Evolutionary conservation across 208 protist genomes (phyloP), one percentile per base, ranked within the genome.

Genomic region (Novymonas esmeraldas): DNA sequence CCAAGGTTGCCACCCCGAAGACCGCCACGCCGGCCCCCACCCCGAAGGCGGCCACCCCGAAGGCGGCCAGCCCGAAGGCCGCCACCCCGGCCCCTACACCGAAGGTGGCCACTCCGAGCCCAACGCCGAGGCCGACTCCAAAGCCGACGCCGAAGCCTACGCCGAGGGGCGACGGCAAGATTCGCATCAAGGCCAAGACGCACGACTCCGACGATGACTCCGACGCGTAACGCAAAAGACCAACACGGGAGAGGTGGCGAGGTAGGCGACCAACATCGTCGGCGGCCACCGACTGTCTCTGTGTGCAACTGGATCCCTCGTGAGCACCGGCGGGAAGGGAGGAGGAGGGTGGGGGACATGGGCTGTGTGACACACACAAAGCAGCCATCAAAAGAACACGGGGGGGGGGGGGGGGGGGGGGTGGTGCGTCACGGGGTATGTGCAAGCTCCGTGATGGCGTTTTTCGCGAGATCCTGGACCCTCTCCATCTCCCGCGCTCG

Each of bases 171-270:
- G 58, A 71, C 28, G 61, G 60, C 10, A 58, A 55, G 28, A 64
- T 73, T 58, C 42, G 28, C 20, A 73, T 64, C 33, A 39, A 68
- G 14, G 20, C 56, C 2, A 70, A 79, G 49, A 48, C 51, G 33
- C 52, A 44, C 41, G 50, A 73, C 66, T 73, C 66, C 13, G 46
- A 73, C 20, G 65, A 73, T 46, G 54, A 68, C 44, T 68, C 54
- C 7, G 26, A 68, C 42, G 50, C 58, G 60, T 63, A 63, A 31
- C n/a, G n/a, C n/a, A n/a, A n/a, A n/a, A n/a, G n/a, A 13, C 56
- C 18, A 22, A 24, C 31, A 61, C 45, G 54, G 4, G 18, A n/a
- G 11, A 59, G 54, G 14, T 6, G 33, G 20, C 31, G 34, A 11
- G 36, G n/a, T 28, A n/a, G n/a, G n/a, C n/a, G n/a, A n/a, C n/a